A percentile compares a stretch with the other conserved stretches of the same genome.
These are phyloP conservation scores for Botrytis squamosa DNA, from an alignment of 2,329 filamentous ascomycete genomes.

Conservation along the genomic window DNA sequence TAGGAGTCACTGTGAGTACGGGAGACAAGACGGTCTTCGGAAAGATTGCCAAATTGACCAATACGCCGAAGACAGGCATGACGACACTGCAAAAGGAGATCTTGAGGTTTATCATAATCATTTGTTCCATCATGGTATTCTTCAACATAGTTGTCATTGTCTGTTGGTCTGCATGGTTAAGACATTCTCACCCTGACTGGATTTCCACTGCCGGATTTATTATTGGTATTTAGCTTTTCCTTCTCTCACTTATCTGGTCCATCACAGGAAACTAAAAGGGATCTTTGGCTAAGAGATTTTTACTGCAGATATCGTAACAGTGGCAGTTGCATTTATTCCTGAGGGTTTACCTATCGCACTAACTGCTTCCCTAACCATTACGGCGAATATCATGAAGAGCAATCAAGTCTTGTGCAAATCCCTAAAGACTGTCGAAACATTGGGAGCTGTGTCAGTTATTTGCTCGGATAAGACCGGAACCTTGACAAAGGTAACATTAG, in stretches of 20 bases:
- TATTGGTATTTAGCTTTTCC: conserved; percentile 49
- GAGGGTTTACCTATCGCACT: conserved; percentile 70
- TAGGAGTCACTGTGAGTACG: conserved; percentile 68
- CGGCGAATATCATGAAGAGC: conserved; percentile 71
- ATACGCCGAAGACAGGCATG: conserved; percentile 62
- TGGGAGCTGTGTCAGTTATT: conserved; percentile 70
- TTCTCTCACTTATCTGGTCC: conserved; percentile 57
- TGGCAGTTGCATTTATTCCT: conserved; percentile 67
- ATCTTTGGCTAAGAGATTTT: neutral
- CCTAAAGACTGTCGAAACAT: conserved; percentile 72
- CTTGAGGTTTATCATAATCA: conserved; percentile 67
- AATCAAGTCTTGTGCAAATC: conserved; percentile 77
- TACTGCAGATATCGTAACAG: conserved; percentile 18
- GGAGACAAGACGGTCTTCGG: conserved; percentile 74
- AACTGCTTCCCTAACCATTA: conserved; percentile 69
- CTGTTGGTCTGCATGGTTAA: conserved; percentile 69
- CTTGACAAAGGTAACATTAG: conserved; percentile 46
- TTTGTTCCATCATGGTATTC: conserved; percentile 62
- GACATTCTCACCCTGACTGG: conserved; percentile 62
- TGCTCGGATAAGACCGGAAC: conserved; percentile 78
- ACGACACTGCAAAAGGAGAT: conserved; percentile 72
- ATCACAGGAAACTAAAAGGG: neutral
- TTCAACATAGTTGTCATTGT: conserved; percentile 64
- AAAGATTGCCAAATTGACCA: conserved; percentile 69
- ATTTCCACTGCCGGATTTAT: conserved; percentile 71